phyloP scores from a whole-genome alignment of 805 yeast genomes.

The Helenozyma rhizophorensis region DNA sequence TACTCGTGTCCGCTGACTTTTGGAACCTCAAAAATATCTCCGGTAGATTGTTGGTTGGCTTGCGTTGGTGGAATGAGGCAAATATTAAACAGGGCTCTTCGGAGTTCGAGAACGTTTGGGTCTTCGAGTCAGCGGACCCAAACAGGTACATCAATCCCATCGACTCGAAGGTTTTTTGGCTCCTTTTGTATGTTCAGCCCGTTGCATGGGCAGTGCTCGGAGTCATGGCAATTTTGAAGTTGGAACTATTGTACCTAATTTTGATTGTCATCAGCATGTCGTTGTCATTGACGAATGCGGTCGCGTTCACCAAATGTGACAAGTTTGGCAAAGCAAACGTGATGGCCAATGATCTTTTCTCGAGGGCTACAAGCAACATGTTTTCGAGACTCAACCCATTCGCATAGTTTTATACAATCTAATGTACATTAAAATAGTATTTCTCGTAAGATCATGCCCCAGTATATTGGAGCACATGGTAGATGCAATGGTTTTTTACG shows the following conservation, averaged over 20 bases:
- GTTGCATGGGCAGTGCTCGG: constrained; percentile 72
- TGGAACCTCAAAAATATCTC: constrained; percentile 91
- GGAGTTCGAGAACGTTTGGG: constrained; percentile 66
- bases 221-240: constrained; percentile 69
- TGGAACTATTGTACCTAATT: constrained; percentile 64
- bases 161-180: constrained; percentile 88
- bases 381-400: constrained; percentile 47
- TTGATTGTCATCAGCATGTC: constrained; percentile 64
- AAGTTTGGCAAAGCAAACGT: constrained; percentile 82
- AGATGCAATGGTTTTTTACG: too few species aligned
- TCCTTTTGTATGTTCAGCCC: constrained; percentile 70
- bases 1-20: constrained; percentile 82
- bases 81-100: constrained; percentile 36
- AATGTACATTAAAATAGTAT: neutral
- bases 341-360: constrained; percentile 54
- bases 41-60: constrained; percentile 85
- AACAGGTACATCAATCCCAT: constrained; percentile 76
- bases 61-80: constrained; percentile 95
- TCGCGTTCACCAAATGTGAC: constrained; percentile 90
- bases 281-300: constrained; percentile 73
- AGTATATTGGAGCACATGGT: neutral
- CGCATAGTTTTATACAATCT: constrained; percentile 2
- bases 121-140: constrained; percentile 81
- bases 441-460: neutral
- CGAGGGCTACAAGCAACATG: constrained; percentile 45